Evolutionary conservation across 2,329 filamentous ascomycete species (phyloP).

Genomic region (Aspergillus texensis): DNA sequence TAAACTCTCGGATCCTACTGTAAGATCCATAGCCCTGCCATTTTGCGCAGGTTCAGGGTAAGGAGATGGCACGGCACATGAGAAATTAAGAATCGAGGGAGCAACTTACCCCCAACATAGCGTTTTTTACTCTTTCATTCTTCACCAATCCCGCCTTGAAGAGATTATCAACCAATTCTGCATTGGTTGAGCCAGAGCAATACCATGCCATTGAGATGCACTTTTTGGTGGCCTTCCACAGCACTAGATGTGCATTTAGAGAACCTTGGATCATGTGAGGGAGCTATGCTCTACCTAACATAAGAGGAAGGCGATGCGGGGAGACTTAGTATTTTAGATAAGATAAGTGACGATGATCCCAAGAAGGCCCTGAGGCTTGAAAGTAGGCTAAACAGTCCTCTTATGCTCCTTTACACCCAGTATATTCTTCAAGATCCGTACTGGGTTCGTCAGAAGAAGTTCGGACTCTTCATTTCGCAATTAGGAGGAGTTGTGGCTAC

Average conservation of each 20-base stretch:
- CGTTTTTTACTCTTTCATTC: conserved; percentile 70
- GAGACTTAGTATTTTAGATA: background rate
- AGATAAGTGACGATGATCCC: background rate
- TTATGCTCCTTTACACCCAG: background rate
- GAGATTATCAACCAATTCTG: conserved; percentile 77
- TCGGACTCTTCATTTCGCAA: background rate
- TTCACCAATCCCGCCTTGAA: conserved; percentile 71
- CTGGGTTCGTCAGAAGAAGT: background rate
- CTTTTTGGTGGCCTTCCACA: conserved; percentile 14
- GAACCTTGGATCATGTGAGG: conserved; percentile 16
- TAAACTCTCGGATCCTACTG: background rate
- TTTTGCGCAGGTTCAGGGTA: background rate
- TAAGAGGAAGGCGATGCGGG: background rate
- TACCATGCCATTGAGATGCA: conserved; percentile 78
- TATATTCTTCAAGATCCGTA: background rate
- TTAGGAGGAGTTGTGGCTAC: background rate
- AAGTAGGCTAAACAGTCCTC: background rate
- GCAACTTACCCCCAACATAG: conserved; percentile 69
- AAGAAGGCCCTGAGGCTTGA: background rate
- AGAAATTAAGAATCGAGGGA: background rate
- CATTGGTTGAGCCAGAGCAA: conserved; percentile 75
- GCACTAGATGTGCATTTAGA: background rate
- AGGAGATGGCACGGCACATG: background rate
- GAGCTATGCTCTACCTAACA: background rate
- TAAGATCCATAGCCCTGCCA: background rate